phyloP scores from a whole-genome alignment of 1,139 yeast genomes.

The Debaryomyces singareniensis region DNA sequence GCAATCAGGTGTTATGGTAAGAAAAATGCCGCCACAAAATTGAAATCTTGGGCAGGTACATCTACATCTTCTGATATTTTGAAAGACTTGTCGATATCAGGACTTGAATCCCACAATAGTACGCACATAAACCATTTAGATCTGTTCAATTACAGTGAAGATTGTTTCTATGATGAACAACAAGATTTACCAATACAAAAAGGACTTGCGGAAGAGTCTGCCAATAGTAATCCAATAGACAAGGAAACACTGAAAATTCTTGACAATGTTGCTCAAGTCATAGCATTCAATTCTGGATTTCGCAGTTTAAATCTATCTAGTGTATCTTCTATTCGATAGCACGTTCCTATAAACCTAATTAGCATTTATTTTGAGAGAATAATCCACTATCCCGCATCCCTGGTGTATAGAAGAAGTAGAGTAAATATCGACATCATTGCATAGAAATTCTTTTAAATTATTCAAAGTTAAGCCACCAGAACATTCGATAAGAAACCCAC shows the following conservation, averaged over 20 bases:
- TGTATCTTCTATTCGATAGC: constrained; percentile 33
- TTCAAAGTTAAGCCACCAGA: constrained; percentile 81
- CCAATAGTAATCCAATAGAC: constrained; percentile 6
- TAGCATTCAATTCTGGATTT: constrained; percentile 40
- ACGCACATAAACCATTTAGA: constrained; percentile 7
- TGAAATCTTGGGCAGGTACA: constrained; percentile 2
- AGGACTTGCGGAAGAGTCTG: constrained; percentile 5
- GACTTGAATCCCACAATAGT: constrained; percentile 16
- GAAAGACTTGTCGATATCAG: constrained; percentile 24
- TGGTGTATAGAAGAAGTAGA: constrained; percentile 93
- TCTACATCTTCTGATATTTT: constrained; percentile 16
- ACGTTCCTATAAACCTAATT: constrained; percentile 1
- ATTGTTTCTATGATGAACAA: no score
- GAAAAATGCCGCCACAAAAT: constrained; percentile 12
- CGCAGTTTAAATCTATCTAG: constrained; percentile 34
- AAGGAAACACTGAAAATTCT: constrained; percentile 21
- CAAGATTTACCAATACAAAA: background rate
- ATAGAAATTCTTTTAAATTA: constrained; percentile 60
- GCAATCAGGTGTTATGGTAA: constrained; percentile 48
- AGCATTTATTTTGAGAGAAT: constrained; percentile 41
- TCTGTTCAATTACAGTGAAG: constrained; percentile 4
- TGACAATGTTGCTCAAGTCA: constrained; percentile 32
- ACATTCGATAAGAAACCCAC: constrained; percentile 67
- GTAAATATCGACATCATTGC: constrained; percentile 81
- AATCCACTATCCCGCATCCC: constrained; percentile 77